Evolutionary conservation across 306 rosid genomes (phyloP).

Genomic region (Prinsepia uniflora): DNA sequence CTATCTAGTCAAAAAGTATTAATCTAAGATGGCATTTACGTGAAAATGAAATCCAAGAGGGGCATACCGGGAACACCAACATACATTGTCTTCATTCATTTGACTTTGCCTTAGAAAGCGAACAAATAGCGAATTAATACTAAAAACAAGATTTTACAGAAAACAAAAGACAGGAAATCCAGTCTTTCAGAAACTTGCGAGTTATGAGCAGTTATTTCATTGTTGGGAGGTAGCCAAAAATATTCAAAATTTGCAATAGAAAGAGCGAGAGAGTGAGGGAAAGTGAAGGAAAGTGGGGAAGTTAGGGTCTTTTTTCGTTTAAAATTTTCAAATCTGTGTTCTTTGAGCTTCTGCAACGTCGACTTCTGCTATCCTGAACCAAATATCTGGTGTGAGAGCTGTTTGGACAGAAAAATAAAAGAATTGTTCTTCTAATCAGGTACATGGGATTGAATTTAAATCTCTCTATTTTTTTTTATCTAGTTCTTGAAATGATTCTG

Average conservation of each 20-base stretch:
- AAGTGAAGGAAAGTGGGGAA: constrained; percentile 12
- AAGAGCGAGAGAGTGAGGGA: constrained; percentile 21
- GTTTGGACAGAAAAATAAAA: neutral
- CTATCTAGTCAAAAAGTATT: neutral
- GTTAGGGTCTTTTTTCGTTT: neutral
- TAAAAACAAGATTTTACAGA: neutral
- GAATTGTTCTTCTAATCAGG: constrained; percentile 15
- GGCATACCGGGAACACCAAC: neutral
- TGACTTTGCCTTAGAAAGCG: neutral
- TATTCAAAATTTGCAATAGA: constrained; percentile 1
- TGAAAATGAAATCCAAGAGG: constrained; percentile 3
- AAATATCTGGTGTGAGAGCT: neutral
- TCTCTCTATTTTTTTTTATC: constrained; percentile 7
- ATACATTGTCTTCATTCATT: neutral
- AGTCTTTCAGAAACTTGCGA: neutral
- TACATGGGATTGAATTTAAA: constrained; percentile 6
- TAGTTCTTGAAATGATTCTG: neutral
- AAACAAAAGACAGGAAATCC: constrained; percentile 10
- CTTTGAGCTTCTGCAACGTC: constrained; percentile 11
- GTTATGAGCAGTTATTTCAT: constrained; percentile 15
- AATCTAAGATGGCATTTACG: constrained; percentile 8
- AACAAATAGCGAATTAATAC: neutral
- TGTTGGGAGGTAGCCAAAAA: neutral
- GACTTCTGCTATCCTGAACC: constrained; percentile 11
- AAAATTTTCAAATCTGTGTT: neutral